Evolutionary conservation across 1,284 basidiomycete species (phyloP), one percentile per base, ranked within the genome.

Genomic region (Ustilago hordei): DNA sequence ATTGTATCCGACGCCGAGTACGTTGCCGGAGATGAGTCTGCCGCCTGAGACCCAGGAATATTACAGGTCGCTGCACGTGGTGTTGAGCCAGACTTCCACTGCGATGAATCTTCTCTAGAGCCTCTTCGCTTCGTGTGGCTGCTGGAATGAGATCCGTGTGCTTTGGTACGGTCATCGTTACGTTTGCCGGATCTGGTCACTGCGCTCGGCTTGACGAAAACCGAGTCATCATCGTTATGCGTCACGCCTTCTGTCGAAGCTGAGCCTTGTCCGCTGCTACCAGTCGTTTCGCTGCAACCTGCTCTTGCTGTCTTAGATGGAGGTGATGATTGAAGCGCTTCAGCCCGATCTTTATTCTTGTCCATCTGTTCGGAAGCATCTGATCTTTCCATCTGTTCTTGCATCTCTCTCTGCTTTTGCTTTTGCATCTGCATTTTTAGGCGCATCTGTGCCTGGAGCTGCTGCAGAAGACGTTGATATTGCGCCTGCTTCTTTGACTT

Each of bases 361-460:
- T 39, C 43, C n/a, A 35, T 31, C 19, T 41, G 19, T 19, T 57
- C 38, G 8, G 31, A 32, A 31, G 50, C 7, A 35, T n/a, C 50
- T 52, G 36, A 28, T 9, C 13, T 28, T 23, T 50, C 53, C 31
- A n/a, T 36, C 23, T 60, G 31, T 23, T 57, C 58, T 28, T 47
- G 53, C 43, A 39, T 47, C 55, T 64, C 57, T 13, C 52, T 68
- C 39, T 73, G 56, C 34, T 64, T 73, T 23, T 68, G 64, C 55
- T 52, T 47, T 9, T 73, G 53, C 54, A 57, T 48, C n/a, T 63
- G 57, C 64, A 67, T 67, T 53, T 60, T 60, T 7, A 64, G 59
- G 12, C 64, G 54, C 70, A 73, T 73, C 13, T 73, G 64, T 0
- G 57, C 53, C 13, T 73, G 55, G 13, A 73, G 61, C 35, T 67